A percentile compares a stretch with the other conserved stretches of the same genome.
phyloP scores from a whole-genome alignment of 306 rosid species.

The Gillenia trifoliata region DNA sequence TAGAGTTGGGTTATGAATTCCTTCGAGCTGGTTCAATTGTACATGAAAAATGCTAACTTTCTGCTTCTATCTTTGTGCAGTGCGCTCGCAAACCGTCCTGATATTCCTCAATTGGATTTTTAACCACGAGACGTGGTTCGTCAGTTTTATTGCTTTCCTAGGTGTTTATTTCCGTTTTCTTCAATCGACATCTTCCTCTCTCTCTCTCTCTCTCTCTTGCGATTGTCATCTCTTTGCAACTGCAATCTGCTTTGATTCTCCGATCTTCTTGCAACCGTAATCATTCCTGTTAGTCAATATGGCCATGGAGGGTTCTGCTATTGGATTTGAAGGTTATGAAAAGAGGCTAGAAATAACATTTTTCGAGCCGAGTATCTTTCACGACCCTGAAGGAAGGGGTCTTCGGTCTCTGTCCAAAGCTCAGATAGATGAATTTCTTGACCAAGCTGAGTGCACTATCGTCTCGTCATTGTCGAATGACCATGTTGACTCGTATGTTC shows the following conservation, averaged over 20 bases:
- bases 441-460: constrained; percentile 67
- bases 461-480: constrained; percentile 52
- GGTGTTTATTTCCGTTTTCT: constrained; percentile 30
- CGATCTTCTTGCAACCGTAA: constrained; percentile 6
- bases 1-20: background rate
- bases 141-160: constrained; percentile 11
- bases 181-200: constrained; percentile 34
- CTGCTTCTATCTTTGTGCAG: constrained; percentile 33
- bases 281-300: constrained; percentile 6
- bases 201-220: constrained; percentile 39
- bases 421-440: constrained; percentile 51
- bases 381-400: constrained; percentile 63
- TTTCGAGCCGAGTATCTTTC: constrained; percentile 44
- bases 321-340: constrained; percentile 69
- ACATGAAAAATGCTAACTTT: background rate
- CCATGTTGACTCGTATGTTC: constrained; percentile 61
- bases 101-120: constrained; percentile 25
- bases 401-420: constrained; percentile 44
- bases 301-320: constrained; percentile 49
- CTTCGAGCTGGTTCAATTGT: background rate
- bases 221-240: constrained; percentile 21
- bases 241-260: constrained; percentile 11
- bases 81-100: constrained; percentile 91
- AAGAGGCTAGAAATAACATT: constrained; percentile 62
- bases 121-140: constrained; percentile 9